A percentile compares a stretch with the other conserved stretches of the same genome.
These are phyloP conservation scores for Amanita rubescens DNA, from an alignment of 768 basidiomycete species.

Conservation along the genomic window DNA sequence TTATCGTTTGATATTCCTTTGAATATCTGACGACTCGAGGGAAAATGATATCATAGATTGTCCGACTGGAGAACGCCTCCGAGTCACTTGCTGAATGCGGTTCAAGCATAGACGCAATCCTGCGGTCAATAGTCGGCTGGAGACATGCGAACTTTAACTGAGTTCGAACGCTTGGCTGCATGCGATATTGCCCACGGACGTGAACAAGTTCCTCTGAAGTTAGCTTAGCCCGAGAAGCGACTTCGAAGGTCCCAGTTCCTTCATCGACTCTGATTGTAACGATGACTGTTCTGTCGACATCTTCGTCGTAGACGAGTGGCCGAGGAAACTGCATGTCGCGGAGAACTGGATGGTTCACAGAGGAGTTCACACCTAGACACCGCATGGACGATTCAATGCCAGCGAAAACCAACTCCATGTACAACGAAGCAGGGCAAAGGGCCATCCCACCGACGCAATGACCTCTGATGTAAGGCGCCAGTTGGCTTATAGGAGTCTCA, in stretches of 20 bases:
- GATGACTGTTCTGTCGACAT: conserved; percentile 28
- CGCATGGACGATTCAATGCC: conserved; percentile 31
- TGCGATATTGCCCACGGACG: conserved; percentile 38
- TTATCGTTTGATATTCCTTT: conserved; percentile 48
- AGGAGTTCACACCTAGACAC: conserved; percentile 18
- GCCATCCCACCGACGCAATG: conserved; percentile 50
- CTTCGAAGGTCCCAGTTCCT: conserved; percentile 1
- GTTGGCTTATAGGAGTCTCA: conserved; percentile 39
- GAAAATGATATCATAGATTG: conserved; percentile 60
- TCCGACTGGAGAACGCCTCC: conserved; percentile 49
- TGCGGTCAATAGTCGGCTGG: conserved; percentile 27
- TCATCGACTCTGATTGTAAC: conserved; percentile 14
- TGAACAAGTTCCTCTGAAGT: conserved; percentile 30
- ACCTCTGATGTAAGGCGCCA: conserved; percentile 42
- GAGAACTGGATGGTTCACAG: conserved; percentile 32
- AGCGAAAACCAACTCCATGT: conserved; percentile 48
- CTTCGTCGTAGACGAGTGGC: conserved; percentile 42
- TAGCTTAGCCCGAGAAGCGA: conserved; percentile 34
- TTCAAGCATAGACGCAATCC: conserved; percentile 24
- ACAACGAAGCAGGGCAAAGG: conserved; percentile 62
- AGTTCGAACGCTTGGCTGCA: conserved; percentile 24
- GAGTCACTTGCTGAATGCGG: conserved; percentile 16
- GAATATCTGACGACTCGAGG: conserved; percentile 62
- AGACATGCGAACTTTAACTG: conserved; percentile 29
- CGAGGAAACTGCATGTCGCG: conserved; percentile 40